Evolutionary conservation across 1,284 basidiomycete genomes (phyloP), one percentile per base, ranked within the genome.

Genomic region (Cutaneotrichosporon spelunceum): DNA sequence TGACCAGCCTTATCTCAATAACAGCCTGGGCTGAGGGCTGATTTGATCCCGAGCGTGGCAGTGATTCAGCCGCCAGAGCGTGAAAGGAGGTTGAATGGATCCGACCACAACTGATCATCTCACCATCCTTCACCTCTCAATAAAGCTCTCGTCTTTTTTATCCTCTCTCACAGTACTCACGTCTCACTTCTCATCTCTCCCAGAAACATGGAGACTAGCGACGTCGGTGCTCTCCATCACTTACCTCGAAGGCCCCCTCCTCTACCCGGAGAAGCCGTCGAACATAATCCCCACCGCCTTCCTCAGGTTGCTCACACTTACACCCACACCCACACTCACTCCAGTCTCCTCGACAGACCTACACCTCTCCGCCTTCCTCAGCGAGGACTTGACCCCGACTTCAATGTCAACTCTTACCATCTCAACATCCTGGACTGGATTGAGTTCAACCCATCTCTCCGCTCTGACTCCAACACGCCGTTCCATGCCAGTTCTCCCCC

Each of bases 331-430:
- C 36, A 13, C 36, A 39, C 36, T 45, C n/a, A 45, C 11, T 10
- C 10, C 23, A 47, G 21, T 19, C 45, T 4, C 23, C 14, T 47
- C 2, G 23, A 24, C 27, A 27, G 24, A 29, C 27, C 19, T 3
- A 50, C 48, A 6, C 48, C 48, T 19, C 26, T 26, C 26, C 48
- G 27, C 27, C 48, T 50, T 30, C 48, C 26, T 26, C 48, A n/a
- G 27, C 48, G 48, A 3, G 11, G 11, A 48, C 39, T 44, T 0
- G 1, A 36, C 1, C 53, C 34, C 2, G 11, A 21, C 14, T 24
- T 53, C 36, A 21, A 3, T 3, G 33, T 58, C 49, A 58, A 58
- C 57, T 7, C 49, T 29, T 33, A 53, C 34, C 44, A 57, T 39
- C 39, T 58, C 21, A 1, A 39, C 10, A 23, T 58, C n/a, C n/a